Percentiles rank a stretch among this genome's conserved stretches.
These are phyloP conservation scores for Nicotiana paniculata DNA, from an alignment of 257 asterid species.

Conservation along the genomic window DNA sequence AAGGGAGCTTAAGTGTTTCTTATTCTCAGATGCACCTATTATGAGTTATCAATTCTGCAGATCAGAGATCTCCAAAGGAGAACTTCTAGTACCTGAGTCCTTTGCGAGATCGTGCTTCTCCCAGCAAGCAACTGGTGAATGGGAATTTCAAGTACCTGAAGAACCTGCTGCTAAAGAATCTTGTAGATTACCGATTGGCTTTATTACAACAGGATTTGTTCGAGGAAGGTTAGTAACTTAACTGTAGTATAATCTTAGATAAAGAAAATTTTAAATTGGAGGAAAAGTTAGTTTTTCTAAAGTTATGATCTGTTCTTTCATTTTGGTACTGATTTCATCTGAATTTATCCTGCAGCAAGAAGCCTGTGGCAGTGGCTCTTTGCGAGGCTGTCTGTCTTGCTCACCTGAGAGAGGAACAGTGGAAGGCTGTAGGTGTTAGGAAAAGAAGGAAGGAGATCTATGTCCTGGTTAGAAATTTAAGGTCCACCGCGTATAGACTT, in stretches of 20 bases:
- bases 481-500: conserved; percentile 82
- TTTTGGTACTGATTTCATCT: not conserved
- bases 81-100: conserved; percentile 56
- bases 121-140: conserved; percentile 48
- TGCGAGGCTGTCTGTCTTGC: conserved; percentile 73
- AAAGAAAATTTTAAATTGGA: not conserved
- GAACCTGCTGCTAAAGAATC: conserved; percentile 29
- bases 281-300: not conserved
- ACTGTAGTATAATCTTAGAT: not conserved
- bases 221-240: conserved; percentile 66
- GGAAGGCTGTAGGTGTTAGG: conserved; percentile 39
- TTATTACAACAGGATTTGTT: conserved; percentile 74
- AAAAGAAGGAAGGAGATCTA: conserved; percentile 72
- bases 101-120: conserved; percentile 39
- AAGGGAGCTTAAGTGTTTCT: too few species aligned
- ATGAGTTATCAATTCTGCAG: conserved; percentile 31
- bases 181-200: conserved; percentile 71
- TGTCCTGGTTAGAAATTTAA: conserved; percentile 80
- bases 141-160: conserved; percentile 60
- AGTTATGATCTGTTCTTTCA: not conserved
- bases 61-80: conserved; percentile 29
- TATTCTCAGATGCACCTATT: too few species aligned
- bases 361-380: conserved; percentile 52
- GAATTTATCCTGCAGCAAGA: conserved; percentile 51
- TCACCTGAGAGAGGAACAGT: conserved; percentile 60